Conservation (phyloP, 352 stramenopile species). For the Discostella stelligera region DNA sequence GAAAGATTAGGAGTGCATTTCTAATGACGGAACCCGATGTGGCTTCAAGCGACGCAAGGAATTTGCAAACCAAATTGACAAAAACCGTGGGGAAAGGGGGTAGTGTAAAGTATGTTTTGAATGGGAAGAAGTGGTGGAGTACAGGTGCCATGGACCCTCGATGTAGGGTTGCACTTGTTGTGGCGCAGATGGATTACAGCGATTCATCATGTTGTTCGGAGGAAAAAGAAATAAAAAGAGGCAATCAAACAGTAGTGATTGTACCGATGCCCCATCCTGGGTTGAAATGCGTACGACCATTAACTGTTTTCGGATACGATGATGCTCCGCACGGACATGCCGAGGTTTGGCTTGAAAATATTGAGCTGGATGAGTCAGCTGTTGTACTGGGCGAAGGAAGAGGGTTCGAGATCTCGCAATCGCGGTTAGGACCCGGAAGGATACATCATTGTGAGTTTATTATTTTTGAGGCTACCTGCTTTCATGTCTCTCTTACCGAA, state of each 20-base stretch:
- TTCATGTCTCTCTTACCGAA: slow-evolving; percentile 62
- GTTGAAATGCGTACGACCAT: slow-evolving; percentile 71
- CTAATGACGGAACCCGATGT: slow-evolving; percentile 97
- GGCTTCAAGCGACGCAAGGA: slow-evolving; percentile 93
- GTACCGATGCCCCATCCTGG: slow-evolving; percentile 70
- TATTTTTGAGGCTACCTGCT: slow-evolving; percentile 36
- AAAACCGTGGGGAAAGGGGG: slow-evolving; percentile 23
- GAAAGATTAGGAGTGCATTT: slow-evolving; percentile 92
- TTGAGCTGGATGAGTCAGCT: slow-evolving; percentile 58
- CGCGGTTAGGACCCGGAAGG: slow-evolving; percentile 86
- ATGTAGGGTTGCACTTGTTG: slow-evolving; percentile 84
- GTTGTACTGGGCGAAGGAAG: slow-evolving; percentile 85
- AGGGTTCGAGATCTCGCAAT: slow-evolving; percentile 89
- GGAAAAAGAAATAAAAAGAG: slow-evolving; percentile 9
- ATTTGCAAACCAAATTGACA: slow-evolving; percentile 84
- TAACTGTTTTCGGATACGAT: slow-evolving; percentile 95
- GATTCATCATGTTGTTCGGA: slow-evolving; percentile 10
- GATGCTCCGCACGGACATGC: slow-evolving; percentile 91
- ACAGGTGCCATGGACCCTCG: slow-evolving; percentile 93
- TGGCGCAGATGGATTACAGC: slow-evolving; percentile 64
- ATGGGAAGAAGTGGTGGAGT: slow-evolving; percentile 94
- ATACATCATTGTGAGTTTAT: slow-evolving; percentile 92
- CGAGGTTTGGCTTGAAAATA: slow-evolving; percentile 82
- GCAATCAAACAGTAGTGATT: slow-evolving; percentile 65
- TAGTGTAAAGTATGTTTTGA: slow-evolving; percentile 87